These are phyloP conservation scores for Moricandia arvensis DNA, from an alignment of 345 rosid genomes.

Conservation along the genomic window DNA sequence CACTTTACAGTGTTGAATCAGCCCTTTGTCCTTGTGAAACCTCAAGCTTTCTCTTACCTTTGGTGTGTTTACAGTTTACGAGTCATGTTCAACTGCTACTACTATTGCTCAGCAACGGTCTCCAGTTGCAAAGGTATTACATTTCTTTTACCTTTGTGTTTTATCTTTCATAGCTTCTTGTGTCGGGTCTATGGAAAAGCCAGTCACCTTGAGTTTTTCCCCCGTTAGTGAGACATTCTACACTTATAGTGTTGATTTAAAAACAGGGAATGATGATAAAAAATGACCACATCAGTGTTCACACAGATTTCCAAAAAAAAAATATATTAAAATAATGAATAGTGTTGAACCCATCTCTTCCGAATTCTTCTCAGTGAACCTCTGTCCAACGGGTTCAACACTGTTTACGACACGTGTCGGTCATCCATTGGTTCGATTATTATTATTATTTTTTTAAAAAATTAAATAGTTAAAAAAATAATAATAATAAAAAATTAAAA, in stretches of 20 bases:
- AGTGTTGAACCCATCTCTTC: too few species aligned
- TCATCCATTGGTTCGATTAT: too few species aligned
- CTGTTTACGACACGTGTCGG: too few species aligned
- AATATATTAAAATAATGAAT: too few species aligned
- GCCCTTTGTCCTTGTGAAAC: background rate
- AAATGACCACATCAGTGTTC: too few species aligned
- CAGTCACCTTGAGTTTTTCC: background rate
- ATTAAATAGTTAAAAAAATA: too few species aligned
- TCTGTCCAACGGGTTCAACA: too few species aligned
- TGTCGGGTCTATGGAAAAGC: background rate
- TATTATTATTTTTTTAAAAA: too few species aligned
- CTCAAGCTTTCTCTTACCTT: too few species aligned
- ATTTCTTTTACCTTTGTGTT: background rate
- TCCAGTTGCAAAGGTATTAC: constrained; percentile 66
- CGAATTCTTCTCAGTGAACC: too few species aligned
- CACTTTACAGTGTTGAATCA: background rate
- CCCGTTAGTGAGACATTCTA: background rate
- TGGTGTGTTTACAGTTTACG: constrained; percentile 50
- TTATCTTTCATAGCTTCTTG: background rate
- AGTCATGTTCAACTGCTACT: constrained; percentile 46
- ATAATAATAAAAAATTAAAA: too few species aligned
- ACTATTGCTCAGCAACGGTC: constrained; percentile 78
- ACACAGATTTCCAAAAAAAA: too few species aligned
- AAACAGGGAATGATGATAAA: constrained; percentile 80
- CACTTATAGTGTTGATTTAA: constrained; percentile 5